Conservation (phyloP, 2,329 filamentous ascomycete genomes). For the Sporothrix mexicana region DNA sequence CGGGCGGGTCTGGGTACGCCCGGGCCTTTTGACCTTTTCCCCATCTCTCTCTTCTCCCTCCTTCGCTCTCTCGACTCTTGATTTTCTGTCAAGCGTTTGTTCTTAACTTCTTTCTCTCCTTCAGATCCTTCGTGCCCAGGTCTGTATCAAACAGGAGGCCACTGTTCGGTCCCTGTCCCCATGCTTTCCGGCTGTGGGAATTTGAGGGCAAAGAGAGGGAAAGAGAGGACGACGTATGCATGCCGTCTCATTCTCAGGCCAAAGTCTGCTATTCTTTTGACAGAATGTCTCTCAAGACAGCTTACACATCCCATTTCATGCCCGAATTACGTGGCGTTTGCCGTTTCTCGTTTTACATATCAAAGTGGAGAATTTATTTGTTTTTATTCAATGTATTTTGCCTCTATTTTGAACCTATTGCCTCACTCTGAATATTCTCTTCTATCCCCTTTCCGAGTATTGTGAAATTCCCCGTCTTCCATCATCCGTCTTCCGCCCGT, state of each 20-base stretch:
- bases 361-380: too few species aligned
- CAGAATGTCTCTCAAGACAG: conserved; percentile 8
- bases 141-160: conserved; percentile 7
- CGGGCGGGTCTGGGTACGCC: conserved; percentile 26
- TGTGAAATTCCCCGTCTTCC: not conserved
- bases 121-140: not conserved
- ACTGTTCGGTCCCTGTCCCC: not conserved
- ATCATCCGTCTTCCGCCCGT: conserved; percentile 3
- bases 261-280: not conserved
- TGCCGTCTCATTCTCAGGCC: not conserved
- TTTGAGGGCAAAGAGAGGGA: not conserved
- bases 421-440: not conserved
- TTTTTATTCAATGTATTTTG: not conserved
- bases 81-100: conserved; percentile 14
- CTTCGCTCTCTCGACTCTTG: not conserved
- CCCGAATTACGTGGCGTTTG: conserved; percentile 4
- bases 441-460: not conserved
- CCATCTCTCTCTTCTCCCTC: not conserved
- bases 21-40: conserved; percentile 4
- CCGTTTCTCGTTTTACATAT: not conserved
- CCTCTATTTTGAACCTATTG: not conserved
- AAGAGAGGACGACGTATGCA: conserved; percentile 12
- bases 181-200: not conserved
- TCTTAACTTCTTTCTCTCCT: not conserved
- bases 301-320: not conserved